A percentile compares a stretch with the other conserved stretches of the same genome.
phyloP scores from a whole-genome alignment of 306 rosid species.

The Spatholobus suberectus region DNA sequence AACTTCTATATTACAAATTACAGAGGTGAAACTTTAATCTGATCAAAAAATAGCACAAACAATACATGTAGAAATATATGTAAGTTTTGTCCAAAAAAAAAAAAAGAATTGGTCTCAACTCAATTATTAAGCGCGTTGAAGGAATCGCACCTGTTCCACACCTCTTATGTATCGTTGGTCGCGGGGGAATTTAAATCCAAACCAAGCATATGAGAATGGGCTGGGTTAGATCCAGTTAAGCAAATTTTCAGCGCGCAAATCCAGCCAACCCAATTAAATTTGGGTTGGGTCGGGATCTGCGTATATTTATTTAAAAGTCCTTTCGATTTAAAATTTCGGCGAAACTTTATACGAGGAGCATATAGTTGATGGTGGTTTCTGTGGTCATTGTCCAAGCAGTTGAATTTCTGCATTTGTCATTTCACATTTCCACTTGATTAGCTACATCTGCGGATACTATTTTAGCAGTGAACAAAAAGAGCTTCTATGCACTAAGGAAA shows the following conservation, averaged over 20 bases:
- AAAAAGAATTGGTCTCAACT: accelerated
- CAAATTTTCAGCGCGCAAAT: not conserved
- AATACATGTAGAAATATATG: too few relatives aligned
- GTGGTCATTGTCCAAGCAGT: too few relatives aligned
- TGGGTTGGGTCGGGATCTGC: not conserved
- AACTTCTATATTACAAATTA: too few relatives aligned
- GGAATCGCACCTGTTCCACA: constrained; percentile 52
- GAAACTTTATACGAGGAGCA: not conserved
- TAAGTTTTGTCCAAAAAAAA: too few relatives aligned
- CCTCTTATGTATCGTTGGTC: constrained; percentile 36
- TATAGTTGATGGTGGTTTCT: not conserved
- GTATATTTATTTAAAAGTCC: not conserved
- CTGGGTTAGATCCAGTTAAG: not conserved
- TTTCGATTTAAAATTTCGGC: not conserved
- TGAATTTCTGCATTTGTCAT: too few relatives aligned
- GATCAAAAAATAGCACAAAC: too few relatives aligned
- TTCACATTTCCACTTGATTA: too few relatives aligned
- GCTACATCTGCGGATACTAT: too few relatives aligned
- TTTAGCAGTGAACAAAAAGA: too few relatives aligned
- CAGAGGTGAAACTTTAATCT: too few relatives aligned
- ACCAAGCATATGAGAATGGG: not conserved
- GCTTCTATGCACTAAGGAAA: too few relatives aligned
- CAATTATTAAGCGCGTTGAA: not conserved
- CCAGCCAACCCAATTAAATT: not conserved
- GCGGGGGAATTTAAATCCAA: not conserved